These are phyloP conservation scores for Lippia alba DNA, from an alignment of 305 asterid species.

Conservation along the genomic window DNA sequence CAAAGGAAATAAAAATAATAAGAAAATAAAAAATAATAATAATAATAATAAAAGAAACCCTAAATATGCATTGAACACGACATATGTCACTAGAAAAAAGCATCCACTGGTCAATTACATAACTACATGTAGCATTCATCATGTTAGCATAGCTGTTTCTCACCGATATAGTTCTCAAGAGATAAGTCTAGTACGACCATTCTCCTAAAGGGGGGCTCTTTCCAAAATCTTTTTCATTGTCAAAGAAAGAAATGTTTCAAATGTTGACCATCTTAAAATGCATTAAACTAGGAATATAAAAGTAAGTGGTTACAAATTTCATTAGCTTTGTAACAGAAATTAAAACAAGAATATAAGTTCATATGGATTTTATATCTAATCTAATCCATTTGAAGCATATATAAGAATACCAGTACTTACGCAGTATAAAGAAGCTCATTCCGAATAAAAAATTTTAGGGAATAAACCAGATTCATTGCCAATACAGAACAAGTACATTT, in stretches of 20 bases:
- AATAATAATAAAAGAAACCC: not conserved
- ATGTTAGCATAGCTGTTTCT: slow-evolving; percentile 22
- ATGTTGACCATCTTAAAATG: slow-evolving; percentile 5
- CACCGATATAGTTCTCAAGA: slow-evolving; percentile 11
- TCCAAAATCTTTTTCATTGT: slow-evolving; percentile 8
- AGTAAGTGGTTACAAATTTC: slow-evolving; percentile 7
- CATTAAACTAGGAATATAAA: not conserved
- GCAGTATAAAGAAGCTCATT: not conserved
- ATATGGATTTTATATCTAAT: not conserved
- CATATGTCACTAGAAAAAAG: slow-evolving; percentile 8
- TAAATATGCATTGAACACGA: not conserved
- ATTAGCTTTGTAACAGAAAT: not conserved
- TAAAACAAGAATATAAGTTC: not conserved
- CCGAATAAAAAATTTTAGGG: not conserved
- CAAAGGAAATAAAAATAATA: not conserved
- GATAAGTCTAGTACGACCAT: slow-evolving; percentile 11
- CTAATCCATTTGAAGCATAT: not conserved
- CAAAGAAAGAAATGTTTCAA: slow-evolving; percentile 8
- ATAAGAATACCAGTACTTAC: not conserved
- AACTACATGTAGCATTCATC: slow-evolving; percentile 20
- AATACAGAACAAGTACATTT: not conserved
- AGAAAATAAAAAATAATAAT: not conserved
- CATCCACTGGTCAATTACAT: slow-evolving; percentile 5
- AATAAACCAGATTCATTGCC: not conserved
- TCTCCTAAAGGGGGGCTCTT: slow-evolving; percentile 3